Evolutionary conservation across 2,329 filamentous ascomycete species (phyloP), one percentile per base, ranked within the genome.

Genomic region (Xenoacremonium recifei): DNA sequence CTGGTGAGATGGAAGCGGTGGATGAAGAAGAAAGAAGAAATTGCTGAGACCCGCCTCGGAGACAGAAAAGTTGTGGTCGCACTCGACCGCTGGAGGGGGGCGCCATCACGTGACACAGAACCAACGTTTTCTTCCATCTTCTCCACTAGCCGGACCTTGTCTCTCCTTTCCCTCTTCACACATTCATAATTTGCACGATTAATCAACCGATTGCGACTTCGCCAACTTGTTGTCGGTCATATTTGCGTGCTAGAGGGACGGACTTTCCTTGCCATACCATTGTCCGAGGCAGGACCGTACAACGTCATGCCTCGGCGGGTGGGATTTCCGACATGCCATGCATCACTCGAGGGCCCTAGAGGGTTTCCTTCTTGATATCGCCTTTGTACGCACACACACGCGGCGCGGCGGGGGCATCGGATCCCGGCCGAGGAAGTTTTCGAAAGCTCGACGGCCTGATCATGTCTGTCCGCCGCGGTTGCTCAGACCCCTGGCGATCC

Each of bases 211-310:
- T 67, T 59, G 66, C 59, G 63, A 76, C 55, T 69, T 64, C 43
- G 61, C 43, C 66, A 63, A 78, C 72, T 76, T 67, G 60, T 64
- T 69, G 58, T 69, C 70, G 76, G 76, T 80, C 77, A 80, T 76
- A 79, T 77, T 76, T 76, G 64, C 66, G 72, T 79, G 77, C 76
- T 59, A 80, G 75, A 80, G 45, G 46, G 69, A 76, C 49, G 58
- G 62, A 55, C 44, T n/a, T 49, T 45, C 48, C 53, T 44, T 56
- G 55, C 48, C 51, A 46, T 49, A 38, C 42, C 40, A n/a, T n/a
- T n/a, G n/a, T n/a, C n/a, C n/a, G n/a, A n/a, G n/a, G n/a, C n/a
- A n/a, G n/a, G n/a, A n/a, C n/a, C n/a, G n/a, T n/a, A n/a, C n/a
- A 38, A 44, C 51, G 46, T 62, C 58, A 58, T 49, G 42, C 39